Evolutionary conservation across 306 rosid species (phyloP), one percentile per base, ranked within the genome.

Genomic region (Dalbergia cultrata): DNA sequence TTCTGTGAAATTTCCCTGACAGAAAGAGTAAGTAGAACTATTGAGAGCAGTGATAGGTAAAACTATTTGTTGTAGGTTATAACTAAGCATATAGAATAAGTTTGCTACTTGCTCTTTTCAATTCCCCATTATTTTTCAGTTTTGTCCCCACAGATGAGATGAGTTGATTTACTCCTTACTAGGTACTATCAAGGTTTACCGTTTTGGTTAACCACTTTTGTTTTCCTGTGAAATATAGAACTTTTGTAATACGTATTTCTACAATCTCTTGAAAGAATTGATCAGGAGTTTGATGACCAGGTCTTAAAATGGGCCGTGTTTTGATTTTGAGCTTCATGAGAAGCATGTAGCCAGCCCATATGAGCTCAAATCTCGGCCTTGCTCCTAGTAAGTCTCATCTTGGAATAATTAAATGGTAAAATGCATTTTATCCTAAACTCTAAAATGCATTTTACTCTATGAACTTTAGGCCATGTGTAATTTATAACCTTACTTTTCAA

Each of bases 21-120:
- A 79, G 84, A 77, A 66, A 72, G 85, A 81, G 79, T 9, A 76
- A 80, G 70, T 66, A 76, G 85, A 88, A 64, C 44, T 64, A 47
- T 39, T 70, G 85, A 77, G 86, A 76, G 67, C 75, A 81, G 68
- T 67, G 52, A 72, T 78, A 75, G 90, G 81, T 85, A 53, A 83
- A 82, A 84, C 65, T 78, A 59, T 79, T 83, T 76, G 82, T 81
- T 72, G 72, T 82, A 90, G 95, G 89, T 77, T 84, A 60, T 83
- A 72, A 66, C 9, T 33, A 50, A 77, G 81, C 75, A 44, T 77
- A 45, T 56, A 77, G 86, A 87, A 89, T 86, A 86, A 83, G 82
- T 71, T 74, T 74, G 85, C 66, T 69, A 49, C 57, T 81, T 86
- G 53, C 77, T 84, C 75, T 64, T 67, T 73, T 21, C 58, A 37